Percentiles rank a stretch among this genome's conserved stretches.
Evolutionary conservation across 106 monocot genomes (phyloP).

Genomic region (Apostasia shenzhenica): DNA sequence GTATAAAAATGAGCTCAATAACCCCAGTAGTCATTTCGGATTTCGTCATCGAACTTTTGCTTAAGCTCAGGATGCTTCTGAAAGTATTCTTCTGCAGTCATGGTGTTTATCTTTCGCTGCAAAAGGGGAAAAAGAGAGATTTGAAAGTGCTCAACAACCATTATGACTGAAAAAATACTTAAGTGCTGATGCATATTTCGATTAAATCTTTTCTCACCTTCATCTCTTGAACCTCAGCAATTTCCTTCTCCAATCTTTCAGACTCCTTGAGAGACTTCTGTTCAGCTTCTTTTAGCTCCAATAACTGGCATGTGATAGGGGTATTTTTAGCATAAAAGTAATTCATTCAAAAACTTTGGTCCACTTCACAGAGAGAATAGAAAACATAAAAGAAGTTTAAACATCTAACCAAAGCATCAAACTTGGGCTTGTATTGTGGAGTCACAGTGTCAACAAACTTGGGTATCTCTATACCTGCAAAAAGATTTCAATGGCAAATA

Average conservation of each 20-base stretch:
- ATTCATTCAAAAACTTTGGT: background rate
- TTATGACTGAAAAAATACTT: background rate
- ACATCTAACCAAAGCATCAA: slow-evolving; percentile 74
- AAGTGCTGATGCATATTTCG: background rate
- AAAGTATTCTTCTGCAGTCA: slow-evolving; percentile 97
- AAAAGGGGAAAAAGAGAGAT: background rate
- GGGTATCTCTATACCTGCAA: slow-evolving; percentile 87
- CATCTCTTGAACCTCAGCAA: slow-evolving; percentile 73
- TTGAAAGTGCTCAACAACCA: background rate
- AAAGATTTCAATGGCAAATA: background rate
- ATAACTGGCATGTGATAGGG: slow-evolving; percentile 28
- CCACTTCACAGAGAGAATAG: background rate
- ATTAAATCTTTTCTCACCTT: slow-evolving; percentile 43
- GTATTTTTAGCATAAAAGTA: too few species aligned
- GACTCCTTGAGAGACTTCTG: slow-evolving; percentile 74
- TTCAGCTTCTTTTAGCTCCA: slow-evolving; percentile 89
- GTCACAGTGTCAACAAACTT: slow-evolving; percentile 92
- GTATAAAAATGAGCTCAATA: slow-evolving; percentile 28
- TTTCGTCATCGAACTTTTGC: slow-evolving; percentile 96
- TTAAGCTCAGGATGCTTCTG: slow-evolving; percentile 89
- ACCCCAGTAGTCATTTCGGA: slow-evolving; percentile 94
- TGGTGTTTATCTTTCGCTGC: slow-evolving; percentile 94
- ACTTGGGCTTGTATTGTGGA: slow-evolving; percentile 90
- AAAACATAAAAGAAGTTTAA: background rate
- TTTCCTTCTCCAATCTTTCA: slow-evolving; percentile 85